These are phyloP conservation scores for Epichloe glyceriae DNA, from an alignment of 2,329 filamentous ascomycete genomes.

Conservation along the genomic window DNA sequence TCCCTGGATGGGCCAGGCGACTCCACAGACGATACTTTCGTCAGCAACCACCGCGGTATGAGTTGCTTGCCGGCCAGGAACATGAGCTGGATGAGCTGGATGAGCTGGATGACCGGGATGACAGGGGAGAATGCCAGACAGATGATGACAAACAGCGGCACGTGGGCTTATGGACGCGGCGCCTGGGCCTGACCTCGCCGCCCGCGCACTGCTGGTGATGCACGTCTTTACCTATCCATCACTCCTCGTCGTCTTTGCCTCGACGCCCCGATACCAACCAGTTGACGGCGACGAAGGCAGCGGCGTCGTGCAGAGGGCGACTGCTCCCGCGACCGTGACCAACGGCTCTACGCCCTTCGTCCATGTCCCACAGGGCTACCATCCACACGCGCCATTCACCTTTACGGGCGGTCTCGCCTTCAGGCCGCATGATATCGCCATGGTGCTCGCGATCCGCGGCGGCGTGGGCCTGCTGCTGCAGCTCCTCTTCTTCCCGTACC, in stretches of 20 bases:
- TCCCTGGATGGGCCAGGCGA: too few species aligned
- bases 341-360: too few species aligned
- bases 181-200: slow-evolving; percentile 44
- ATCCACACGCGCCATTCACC: slow-evolving; percentile 36
- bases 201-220: slow-evolving; percentile 56
- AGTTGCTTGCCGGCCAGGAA: neutral
- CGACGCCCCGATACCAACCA: slow-evolving; percentile 49
- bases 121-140: slow-evolving; percentile 4
- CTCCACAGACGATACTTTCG: slow-evolving; percentile 15
- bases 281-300: slow-evolving; percentile 2
- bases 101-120: neutral
- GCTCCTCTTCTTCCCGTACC: slow-evolving; percentile 49
- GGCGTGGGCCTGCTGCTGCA: slow-evolving; percentile 57
- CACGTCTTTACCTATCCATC: slow-evolving; percentile 67
- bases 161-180: slow-evolving; percentile 42
- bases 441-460: slow-evolving; percentile 66
- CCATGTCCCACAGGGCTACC: slow-evolving; percentile 13
- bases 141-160: slow-evolving; percentile 31
- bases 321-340: too few species aligned
- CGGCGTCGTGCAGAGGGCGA: too few species aligned
- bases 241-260: slow-evolving; percentile 65
- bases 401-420: slow-evolving; percentile 71
- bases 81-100: neutral
- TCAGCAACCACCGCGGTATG: slow-evolving; percentile 8
- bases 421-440: slow-evolving; percentile 55